These are phyloP conservation scores for Huiozyma sinensis DNA, from an alignment of 805 yeast genomes.

Conservation along the genomic window DNA sequence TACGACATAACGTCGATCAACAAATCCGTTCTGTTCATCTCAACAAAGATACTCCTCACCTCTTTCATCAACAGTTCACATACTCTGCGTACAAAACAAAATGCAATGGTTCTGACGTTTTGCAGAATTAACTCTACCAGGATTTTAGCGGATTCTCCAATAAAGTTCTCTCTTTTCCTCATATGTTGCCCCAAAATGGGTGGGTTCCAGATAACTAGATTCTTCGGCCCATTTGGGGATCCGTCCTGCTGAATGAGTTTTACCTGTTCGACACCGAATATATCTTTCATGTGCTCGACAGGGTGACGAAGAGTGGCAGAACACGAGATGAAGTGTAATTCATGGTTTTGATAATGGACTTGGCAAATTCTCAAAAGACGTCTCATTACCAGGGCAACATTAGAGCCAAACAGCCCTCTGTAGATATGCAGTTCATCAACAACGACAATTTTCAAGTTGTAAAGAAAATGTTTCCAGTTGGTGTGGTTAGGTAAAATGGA, in stretches of 20 bases:
- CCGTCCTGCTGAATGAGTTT: constrained; percentile 69
- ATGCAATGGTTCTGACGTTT: constrained; percentile 74
- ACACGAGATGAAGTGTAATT: constrained; percentile 68
- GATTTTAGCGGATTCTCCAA: constrained; percentile 66
- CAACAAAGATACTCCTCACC: constrained; percentile 45
- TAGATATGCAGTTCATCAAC: constrained; percentile 83
- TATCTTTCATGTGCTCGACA: constrained; percentile 51
- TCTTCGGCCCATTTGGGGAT: constrained; percentile 73
- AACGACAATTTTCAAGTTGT: constrained; percentile 58
- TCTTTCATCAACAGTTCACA: constrained; percentile 86
- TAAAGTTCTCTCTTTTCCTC: constrained; percentile 56
- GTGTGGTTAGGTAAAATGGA: constrained; percentile 71
- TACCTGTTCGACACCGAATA: constrained; percentile 59
- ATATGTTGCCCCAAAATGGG: constrained; percentile 49
- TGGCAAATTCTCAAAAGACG: constrained; percentile 52
- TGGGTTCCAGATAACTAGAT: constrained; percentile 76
- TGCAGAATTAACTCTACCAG: constrained; percentile 53
- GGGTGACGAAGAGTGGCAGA: constrained; percentile 89
- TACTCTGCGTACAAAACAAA: constrained; percentile 75
- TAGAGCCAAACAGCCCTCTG: constrained; percentile 85
- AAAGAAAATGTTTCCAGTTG: constrained; percentile 61
- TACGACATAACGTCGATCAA: constrained; percentile 75
- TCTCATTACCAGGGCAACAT: constrained; percentile 78
- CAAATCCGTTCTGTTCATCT: constrained; percentile 35
- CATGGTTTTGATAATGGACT: constrained; percentile 30